Evolutionary conservation across 352 stramenopile species (phyloP), one percentile per base, ranked within the genome.

Genomic region (Phytophthora megakarya): DNA sequence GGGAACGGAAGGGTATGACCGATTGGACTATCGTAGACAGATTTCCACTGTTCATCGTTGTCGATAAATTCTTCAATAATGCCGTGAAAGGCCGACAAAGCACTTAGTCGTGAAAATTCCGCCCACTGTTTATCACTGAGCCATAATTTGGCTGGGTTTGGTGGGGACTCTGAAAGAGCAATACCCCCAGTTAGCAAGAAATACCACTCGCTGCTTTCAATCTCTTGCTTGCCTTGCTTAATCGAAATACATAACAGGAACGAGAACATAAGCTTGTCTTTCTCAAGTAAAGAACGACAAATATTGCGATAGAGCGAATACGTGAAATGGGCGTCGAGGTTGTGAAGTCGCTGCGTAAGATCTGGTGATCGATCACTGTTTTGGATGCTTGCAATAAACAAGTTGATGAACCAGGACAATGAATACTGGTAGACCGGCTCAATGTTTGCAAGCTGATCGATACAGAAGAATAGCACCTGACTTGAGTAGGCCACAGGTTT

Each of bases 391-490:
- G 76, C 60, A 15, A 95, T 79, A 58, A 97, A 98, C 22, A 98
- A 64, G 43, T 94, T 91, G 61, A 97, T 95, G 63, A 97, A 98
- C 92, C 92, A 98, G 7, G 84, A 91, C 10, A 98, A 72, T 23
- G 86, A 96, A 63, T 98, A 98, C 65, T 97, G 90, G 69, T 98
- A 98, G 37, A 97, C 89, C 1, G 92, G 92, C 60, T 98, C 90
- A 59, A 97, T 97, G 74, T 98, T 97, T 35, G 90, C 89, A 38
- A 98, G 88, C 59, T 97, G 87, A 25, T 96, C 86, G 64, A 98
- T 97, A 65, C 90, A 97, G 67, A 98, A 98, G 75, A 97, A 98
- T n/a, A 98, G 63, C 35, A 97, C 91, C 65, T 97, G 90, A 26
- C 87, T 95, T 32, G 83, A 91, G 63, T 97, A 97, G 10, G 83